Base-by-base conservation (phyloP, 805 yeast species). In the Suhomyces faveliae region DNA sequence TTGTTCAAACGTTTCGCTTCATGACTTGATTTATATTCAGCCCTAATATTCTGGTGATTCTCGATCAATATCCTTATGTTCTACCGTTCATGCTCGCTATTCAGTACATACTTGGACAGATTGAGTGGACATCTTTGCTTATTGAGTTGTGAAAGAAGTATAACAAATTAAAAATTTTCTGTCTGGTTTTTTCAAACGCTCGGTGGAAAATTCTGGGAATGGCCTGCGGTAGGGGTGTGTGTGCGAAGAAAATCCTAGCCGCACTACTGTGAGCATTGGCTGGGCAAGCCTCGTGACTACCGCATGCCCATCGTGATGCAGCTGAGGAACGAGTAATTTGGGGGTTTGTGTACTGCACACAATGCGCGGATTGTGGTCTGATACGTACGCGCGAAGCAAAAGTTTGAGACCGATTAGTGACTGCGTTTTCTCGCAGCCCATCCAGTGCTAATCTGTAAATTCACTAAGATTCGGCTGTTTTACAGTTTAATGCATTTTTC, bases 91-190 rank as follows among this genome's bases (percentile, higher is more conserved):
- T n/a, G 23, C 40, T 37, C 24, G 12, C 7, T 19, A 19, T 30
- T 42, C 38, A 42, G 55, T 58, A 84, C 90, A 80, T 84, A 84
- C 90, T 83, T 85, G 91, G 74, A 87, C 92, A 79, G 91, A 85
- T 83, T 87, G 89, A 75, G 89, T 74, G 73, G 86, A 81, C 86
- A 81, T 82, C 71, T 57, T 73, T 43, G 48, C 47, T 44, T 45
- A 44, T 46, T 22, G 17, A 25, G 50, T 46, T 41, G 13, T 35
- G 41, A 43, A 43, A 43, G 46, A 37, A 43, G 39, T 40, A 43
- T 43, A 47, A 50, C 49, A 37, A 43, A 35, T 41, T 49, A 42
- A 44, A 47, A 45, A 35, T 48, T 42, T 48, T 51, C 42, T 30
- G 29, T 40, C 40, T 41, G 40, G 39, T 42, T 49, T 49, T 51